Conservation (phyloP, 192 early-diverging fungal species). For the Funneliformis geosporum region DNA sequence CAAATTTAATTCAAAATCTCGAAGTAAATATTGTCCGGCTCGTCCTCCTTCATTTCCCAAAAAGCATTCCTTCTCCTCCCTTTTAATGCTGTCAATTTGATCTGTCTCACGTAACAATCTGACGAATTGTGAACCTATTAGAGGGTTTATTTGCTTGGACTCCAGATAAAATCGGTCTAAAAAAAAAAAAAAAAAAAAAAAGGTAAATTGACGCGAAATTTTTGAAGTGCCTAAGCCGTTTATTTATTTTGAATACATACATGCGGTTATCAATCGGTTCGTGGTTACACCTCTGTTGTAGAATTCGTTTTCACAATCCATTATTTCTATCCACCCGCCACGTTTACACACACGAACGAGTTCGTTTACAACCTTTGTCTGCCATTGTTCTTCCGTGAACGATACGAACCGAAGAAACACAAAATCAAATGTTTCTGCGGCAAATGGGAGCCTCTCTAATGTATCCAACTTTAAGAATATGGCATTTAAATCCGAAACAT, state of each 20-base stretch:
- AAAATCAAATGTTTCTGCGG: constrained; percentile 37
- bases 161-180: neutral
- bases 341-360: constrained; percentile 24
- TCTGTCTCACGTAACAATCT: neutral
- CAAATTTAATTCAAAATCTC: neutral
- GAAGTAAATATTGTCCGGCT: neutral
- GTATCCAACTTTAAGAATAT: constrained; percentile 14
- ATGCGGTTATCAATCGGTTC: neutral
- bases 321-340: constrained; percentile 23
- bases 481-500: neutral
- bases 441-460: constrained; percentile 17
- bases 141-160: neutral
- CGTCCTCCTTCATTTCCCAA: neutral
- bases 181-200: neutral
- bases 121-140: neutral
- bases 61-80: neutral
- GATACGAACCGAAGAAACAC: constrained; percentile 34
- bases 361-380: constrained; percentile 18
- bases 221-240: no score
- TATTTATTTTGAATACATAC: no score
- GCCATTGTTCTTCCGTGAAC: constrained; percentile 24
- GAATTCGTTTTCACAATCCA: neutral
- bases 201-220: no score
- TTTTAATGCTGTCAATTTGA: neutral
- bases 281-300: neutral